Conservation (phyloP, 2,329 filamentous ascomycete species). For the Colletotrichum tropicale region DNA sequence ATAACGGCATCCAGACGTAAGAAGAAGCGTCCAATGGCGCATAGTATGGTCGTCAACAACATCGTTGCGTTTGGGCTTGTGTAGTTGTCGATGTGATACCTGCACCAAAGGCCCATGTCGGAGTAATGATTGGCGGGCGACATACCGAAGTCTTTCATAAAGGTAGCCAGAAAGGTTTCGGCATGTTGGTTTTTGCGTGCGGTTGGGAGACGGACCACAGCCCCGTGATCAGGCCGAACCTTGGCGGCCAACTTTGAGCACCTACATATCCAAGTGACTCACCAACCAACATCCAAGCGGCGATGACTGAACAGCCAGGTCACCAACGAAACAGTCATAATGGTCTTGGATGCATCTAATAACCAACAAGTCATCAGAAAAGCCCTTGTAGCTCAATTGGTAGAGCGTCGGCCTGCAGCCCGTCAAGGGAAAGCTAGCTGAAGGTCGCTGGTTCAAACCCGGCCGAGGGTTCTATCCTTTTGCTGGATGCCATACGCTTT, state of each 20-base stretch:
- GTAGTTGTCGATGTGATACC: not conserved
- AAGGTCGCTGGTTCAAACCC: not conserved
- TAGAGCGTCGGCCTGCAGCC: not conserved
- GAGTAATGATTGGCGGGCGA: not conserved
- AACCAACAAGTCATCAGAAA: not conserved
- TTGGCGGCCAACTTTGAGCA: not conserved
- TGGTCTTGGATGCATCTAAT: not conserved
- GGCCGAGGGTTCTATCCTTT: not conserved
- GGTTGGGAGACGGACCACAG: not conserved
- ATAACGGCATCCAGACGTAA: not conserved
- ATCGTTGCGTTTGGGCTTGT: not conserved
- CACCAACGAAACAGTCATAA: not conserved
- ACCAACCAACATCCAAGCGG: not conserved
- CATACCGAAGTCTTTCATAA: not conserved
- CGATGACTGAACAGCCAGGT: not conserved
- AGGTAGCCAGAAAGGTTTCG: not conserved
- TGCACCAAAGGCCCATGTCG: not conserved
- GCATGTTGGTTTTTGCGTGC: not conserved
- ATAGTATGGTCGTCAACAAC: not conserved
- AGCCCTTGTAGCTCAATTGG: not conserved
- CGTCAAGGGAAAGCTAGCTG: not conserved
- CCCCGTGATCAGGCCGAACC: not conserved
- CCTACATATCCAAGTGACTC: not conserved
- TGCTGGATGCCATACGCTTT: not conserved
- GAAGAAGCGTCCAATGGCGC: not conserved